A percentile compares a stretch with the other conserved stretches of the same genome.
These are phyloP conservation scores for Fomitopsis pulvina DNA, from an alignment of 768 basidiomycete species.

Conservation along the genomic window DNA sequence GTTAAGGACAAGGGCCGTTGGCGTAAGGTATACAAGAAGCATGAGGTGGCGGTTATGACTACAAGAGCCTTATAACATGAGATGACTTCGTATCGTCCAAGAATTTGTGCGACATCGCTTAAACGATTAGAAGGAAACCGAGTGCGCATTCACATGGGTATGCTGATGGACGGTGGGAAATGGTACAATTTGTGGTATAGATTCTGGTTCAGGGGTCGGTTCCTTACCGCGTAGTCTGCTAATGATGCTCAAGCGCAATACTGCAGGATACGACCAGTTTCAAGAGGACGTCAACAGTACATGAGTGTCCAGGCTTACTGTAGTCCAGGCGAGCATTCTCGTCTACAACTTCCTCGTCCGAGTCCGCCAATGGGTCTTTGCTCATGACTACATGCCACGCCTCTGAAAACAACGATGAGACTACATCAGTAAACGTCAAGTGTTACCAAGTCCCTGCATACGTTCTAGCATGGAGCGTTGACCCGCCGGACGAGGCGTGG, in stretches of 20 bases:
- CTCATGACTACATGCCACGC: conserved; percentile 65
- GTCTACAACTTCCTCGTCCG: conserved; percentile 72
- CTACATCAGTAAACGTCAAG: not conserved
- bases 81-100: not conserved
- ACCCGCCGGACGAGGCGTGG: conserved; percentile 10
- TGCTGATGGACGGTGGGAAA: not conserved
- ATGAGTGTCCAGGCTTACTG: conserved; percentile 32
- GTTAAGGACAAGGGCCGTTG: too few relatives aligned
- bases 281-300: not conserved
- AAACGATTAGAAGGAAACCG: not conserved
- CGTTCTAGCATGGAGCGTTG: conserved; percentile 52
- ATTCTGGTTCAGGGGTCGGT: conserved; percentile 47
- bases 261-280: conserved; percentile 25
- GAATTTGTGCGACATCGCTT: not conserved
- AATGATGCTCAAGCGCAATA: conserved; percentile 55
- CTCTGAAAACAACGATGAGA: conserved; percentile 34
- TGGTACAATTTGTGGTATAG: not conserved
- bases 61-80: not conserved
- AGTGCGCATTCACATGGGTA: not conserved
- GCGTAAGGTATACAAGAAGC: too few relatives aligned
- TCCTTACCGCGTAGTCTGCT: conserved; percentile 48
- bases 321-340: conserved; percentile 63
- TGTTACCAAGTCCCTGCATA: conserved; percentile 31
- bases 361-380: conserved; percentile 69
- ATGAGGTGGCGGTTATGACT: not conserved